These are phyloP conservation scores for Otatea glauca DNA, from an alignment of 176 grass and related monocot genomes.

Conservation along the genomic window DNA sequence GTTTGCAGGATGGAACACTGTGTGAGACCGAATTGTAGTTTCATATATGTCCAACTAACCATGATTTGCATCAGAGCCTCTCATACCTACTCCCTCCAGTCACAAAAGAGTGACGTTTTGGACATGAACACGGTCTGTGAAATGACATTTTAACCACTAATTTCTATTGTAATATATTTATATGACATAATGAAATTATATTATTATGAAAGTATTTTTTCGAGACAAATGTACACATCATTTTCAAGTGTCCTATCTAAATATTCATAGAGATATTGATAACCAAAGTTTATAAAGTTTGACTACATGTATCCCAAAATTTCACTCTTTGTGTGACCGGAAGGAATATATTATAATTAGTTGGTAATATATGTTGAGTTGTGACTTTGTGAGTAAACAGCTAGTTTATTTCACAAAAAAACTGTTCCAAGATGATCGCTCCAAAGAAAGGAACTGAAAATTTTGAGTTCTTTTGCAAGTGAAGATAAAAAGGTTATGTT, in stretches of 20 bases:
- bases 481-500: background rate
- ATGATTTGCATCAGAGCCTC: background rate
- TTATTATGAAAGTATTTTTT: no score
- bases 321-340: no score
- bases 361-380: slow-evolving; percentile 3
- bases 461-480: background rate
- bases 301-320: no score
- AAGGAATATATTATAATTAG: background rate
- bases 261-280: no score
- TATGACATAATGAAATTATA: no score
- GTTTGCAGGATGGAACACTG: background rate
- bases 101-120: no score
- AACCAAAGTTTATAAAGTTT: no score
- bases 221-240: no score
- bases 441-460: background rate
- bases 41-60: background rate
- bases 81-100: background rate
- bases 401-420: background rate
- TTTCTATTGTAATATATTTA: no score
- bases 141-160: no score
- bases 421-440: background rate
- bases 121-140: no score
- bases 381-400: background rate
- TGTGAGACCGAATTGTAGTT: background rate
- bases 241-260: no score